These are phyloP conservation scores for Emergomyces africanus DNA, from an alignment of 2,329 filamentous ascomycete species.

Conservation along the genomic window DNA sequence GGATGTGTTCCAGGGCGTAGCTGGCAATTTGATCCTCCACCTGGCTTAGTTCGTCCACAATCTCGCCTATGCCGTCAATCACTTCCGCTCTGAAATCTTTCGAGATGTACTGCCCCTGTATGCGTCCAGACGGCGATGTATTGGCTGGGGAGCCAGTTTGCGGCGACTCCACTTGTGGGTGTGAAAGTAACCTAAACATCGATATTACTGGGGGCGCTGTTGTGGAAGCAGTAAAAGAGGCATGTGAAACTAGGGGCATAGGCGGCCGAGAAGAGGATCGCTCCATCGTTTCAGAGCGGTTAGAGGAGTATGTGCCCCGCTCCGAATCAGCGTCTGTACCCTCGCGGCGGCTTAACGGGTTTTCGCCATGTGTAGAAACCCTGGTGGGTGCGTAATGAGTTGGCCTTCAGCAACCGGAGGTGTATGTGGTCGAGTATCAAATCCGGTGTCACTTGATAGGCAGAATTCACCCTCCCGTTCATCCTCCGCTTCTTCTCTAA, in stretches of 20 bases:
- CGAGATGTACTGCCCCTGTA: conserved; percentile 21
- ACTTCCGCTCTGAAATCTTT: conserved; percentile 79
- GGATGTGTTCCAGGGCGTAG: conserved; percentile 81
- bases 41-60: conserved; percentile 87
- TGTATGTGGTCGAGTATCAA: conserved; percentile 38
- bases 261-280: conserved; percentile 41
- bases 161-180: conserved; percentile 39
- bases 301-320: neutral
- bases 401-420: conserved; percentile 26
- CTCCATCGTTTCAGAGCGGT: conserved; percentile 12
- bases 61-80: conserved; percentile 85
- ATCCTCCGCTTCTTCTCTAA: conserved; percentile 81
- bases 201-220: conserved; percentile 48
- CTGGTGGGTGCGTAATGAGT: conserved; percentile 1
- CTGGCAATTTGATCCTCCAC: conserved; percentile 88
- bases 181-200: conserved; percentile 78
- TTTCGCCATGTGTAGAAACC: neutral
- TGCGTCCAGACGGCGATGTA: conserved; percentile 22
- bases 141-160: conserved; percentile 26
- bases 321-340: neutral
- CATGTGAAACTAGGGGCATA: conserved; percentile 28
- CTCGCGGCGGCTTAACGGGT: neutral
- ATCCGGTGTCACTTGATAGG: conserved; percentile 46
- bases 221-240: conserved; percentile 15
- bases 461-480: conserved; percentile 53